phyloP scores from a whole-genome alignment of 805 yeast species.

The Candida argentea region DNA sequence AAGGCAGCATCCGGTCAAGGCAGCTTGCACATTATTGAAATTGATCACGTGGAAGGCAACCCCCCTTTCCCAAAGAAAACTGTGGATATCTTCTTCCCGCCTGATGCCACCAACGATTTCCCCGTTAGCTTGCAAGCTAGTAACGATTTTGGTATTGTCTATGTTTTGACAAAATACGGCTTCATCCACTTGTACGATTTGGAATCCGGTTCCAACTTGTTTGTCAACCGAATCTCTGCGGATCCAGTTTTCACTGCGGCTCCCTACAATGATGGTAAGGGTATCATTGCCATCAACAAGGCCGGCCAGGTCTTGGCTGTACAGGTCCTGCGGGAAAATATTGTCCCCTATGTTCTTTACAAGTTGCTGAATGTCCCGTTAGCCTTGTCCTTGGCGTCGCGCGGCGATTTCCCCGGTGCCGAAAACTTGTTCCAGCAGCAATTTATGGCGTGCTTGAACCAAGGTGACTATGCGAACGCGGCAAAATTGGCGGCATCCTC shows the following conservation, averaged over 20 bases:
- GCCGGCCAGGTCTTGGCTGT: constrained; percentile 93
- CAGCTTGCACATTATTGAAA: constrained; percentile 82
- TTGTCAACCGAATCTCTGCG: constrained; percentile 92
- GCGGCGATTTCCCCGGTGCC: constrained; percentile 97
- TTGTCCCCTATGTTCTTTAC: constrained; percentile 81
- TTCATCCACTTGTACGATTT: constrained; percentile 92
- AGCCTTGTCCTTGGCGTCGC: constrained; percentile 81
- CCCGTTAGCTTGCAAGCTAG: constrained; percentile 89
- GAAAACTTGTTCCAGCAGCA: constrained; percentile 86
- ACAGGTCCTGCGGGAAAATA: constrained; percentile 72
- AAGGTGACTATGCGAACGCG: constrained; percentile 85
- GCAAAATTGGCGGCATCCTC: constrained; percentile 97
- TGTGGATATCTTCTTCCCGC: constrained; percentile 91
- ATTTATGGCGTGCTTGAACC: constrained; percentile 72
- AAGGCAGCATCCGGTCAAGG: constrained; percentile 68
- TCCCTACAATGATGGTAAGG: constrained; percentile 58
- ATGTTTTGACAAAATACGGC: constrained; percentile 89
- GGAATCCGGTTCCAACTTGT: constrained; percentile 85
- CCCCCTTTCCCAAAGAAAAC: constrained; percentile 85
- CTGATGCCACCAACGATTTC: constrained; percentile 92
- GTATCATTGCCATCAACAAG: constrained; percentile 89
- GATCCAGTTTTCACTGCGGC: constrained; percentile 92
- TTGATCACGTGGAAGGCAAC: constrained; percentile 81
- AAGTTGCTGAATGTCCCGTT: constrained; percentile 78
- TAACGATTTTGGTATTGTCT: constrained; percentile 75